phyloP scores from a whole-genome alignment of 257 asterid genomes.

The Penstemon davidsonii region DNA sequence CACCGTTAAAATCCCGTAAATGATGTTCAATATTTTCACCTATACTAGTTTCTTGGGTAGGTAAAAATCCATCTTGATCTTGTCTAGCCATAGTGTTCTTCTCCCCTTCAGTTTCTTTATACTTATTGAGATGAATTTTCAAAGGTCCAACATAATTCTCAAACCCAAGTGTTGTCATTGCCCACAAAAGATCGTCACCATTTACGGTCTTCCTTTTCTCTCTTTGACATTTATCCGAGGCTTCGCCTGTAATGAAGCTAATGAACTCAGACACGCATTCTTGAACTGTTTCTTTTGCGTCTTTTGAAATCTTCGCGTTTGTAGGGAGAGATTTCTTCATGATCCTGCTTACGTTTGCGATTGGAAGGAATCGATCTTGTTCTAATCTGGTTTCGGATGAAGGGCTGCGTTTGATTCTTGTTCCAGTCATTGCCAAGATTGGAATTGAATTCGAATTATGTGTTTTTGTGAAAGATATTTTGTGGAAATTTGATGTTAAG shows the following conservation, averaged over 20 bases:
- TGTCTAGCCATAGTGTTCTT: conserved; percentile 30
- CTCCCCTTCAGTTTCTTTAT: conserved; percentile 47
- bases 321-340: conserved; percentile 66
- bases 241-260: conserved; percentile 63
- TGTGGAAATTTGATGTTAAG: conserved; percentile 8
- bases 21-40: background rate
- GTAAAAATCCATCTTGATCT: conserved; percentile 19
- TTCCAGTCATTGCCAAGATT: conserved; percentile 33
- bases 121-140: conserved; percentile 42
- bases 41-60: background rate
- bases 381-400: conserved; percentile 23
- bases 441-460: background rate
- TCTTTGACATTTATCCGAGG: conserved; percentile 57
- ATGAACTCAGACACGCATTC: conserved; percentile 68
- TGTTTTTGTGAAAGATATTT: background rate
- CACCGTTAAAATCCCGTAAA: background rate
- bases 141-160: conserved; percentile 47
- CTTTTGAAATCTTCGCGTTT: conserved; percentile 64
- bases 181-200: conserved; percentile 62
- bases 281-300: conserved; percentile 56
- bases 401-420: conserved; percentile 33
- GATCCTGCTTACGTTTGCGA: conserved; percentile 57
- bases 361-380: conserved; percentile 50
- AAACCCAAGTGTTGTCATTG: conserved; percentile 64
- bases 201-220: conserved; percentile 65